Evolutionary conservation across 139 green algal genomes (phyloP).

Genomic region (Chlorella sp.): DNA sequence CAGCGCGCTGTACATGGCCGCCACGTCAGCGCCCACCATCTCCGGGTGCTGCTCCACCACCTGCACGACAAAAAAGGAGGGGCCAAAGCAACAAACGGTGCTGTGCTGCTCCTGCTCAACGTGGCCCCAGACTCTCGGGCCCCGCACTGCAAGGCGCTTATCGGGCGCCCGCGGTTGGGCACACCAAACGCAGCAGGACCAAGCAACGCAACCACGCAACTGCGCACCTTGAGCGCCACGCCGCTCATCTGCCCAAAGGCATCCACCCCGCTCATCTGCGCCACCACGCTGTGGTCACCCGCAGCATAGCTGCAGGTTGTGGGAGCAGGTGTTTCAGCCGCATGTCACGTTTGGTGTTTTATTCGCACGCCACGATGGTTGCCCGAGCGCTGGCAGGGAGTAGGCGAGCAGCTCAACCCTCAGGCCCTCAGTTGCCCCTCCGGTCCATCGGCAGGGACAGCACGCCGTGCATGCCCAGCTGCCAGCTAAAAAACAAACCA

Average conservation of each 20-base stretch:
- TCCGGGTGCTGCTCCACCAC: slow-evolving; percentile 68
- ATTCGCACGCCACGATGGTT: too few species aligned
- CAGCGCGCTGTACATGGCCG: slow-evolving; percentile 87
- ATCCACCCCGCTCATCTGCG: slow-evolving; percentile 62
- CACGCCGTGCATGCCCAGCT: slow-evolving; percentile 18
- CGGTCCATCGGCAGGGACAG: slow-evolving; percentile 81
- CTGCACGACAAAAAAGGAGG: not conserved
- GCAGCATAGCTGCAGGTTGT: slow-evolving; percentile 37
- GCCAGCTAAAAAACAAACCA: too few species aligned
- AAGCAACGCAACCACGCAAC: not conserved
- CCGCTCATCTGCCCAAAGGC: slow-evolving; percentile 80
- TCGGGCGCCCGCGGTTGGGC: too few species aligned
- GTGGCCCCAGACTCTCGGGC: too few species aligned
- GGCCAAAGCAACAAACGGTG: too few species aligned
- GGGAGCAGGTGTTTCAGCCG: too few species aligned
- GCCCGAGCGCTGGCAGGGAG: too few species aligned
- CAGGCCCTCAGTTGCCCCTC: slow-evolving; percentile 57
- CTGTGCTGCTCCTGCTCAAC: too few species aligned
- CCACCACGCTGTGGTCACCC: slow-evolving; percentile 34
- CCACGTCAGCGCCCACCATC: slow-evolving; percentile 69
- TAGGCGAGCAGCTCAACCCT: too few species aligned
- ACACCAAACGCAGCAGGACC: not conserved
- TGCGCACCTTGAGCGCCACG: slow-evolving; percentile 57
- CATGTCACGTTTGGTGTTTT: too few species aligned
- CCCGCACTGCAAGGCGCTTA: too few species aligned